Base-by-base conservation (phyloP, 1,284 basidiomycete genomes). In the Microbotryum intermedium region DNA sequence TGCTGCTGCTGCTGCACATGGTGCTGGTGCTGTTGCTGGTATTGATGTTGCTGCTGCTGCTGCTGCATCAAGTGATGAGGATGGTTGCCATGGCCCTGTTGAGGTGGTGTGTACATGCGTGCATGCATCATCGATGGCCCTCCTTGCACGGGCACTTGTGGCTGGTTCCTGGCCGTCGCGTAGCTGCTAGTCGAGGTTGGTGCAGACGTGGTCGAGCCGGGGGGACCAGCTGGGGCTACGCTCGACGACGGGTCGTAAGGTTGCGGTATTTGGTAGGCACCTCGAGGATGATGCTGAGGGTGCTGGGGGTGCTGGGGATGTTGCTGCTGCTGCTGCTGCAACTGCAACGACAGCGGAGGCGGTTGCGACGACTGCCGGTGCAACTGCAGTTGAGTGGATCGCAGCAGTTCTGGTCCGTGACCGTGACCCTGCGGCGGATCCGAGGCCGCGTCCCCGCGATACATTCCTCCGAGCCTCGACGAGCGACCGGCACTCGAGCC, bases 241-340 rank as follows among this genome's bases (percentile, higher is more conserved):
- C 34, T 39, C 34, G 34, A 39, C n/a, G n/a, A n/a, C n/a, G n/a
- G n/a, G 34, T 6, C 34, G 26, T 23, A 47, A 11, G 26, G 39
- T 30, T 51, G 25, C 25, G 29, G 23, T 18, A 26, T 28, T 13
- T 28, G 50, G 29, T 30, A n/a, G 18, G n/a, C 25, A 13, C 34
- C 34, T 39, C 34, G 34, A 16, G 34, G 34, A 16, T 39, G 10
- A 16, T 39, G 34, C 34, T 39, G 34, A 51, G 50, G 10, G n/a
- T 28, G 50, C 23, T 25, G 25, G 5, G 29, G 25, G 23, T n/a
- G 7, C 10, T 23, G 25, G 11, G 29, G 49, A 13, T 29, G 34
- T 26, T 56, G 58, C 39, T 62, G 61, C 49, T 52, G 42, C 26
- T 59, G 53, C 8, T 48, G 46, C 46, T 48, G 46, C 26, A 18